Base-by-base conservation (phyloP, 352 stramenopile species). In the Pythium guiyangense region DNA sequence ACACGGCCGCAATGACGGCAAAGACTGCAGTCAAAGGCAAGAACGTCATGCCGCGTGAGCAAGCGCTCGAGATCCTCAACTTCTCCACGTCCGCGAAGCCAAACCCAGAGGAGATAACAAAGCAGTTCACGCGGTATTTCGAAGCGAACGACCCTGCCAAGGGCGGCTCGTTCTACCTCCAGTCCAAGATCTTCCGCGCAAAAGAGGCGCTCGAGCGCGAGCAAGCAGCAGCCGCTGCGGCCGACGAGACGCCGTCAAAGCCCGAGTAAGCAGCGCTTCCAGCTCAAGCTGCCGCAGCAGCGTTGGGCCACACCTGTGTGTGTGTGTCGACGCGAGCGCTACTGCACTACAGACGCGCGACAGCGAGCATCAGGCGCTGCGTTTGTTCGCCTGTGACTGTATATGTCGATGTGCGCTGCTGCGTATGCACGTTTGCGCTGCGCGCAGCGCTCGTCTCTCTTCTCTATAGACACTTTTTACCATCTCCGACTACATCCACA, bases 101-200 rank as follows among this genome's bases (percentile, higher is more conserved):
- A 9, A 77, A 66, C 1, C 52, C 67, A 17, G 79, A 88, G 44
- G 77, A 93, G 50, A 69, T 93, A 34, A 53, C 90, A 51, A 92
- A 95, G 70, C 84, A 93, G 66, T 96, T 92, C 57, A 82, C 86
- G 66, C 71, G 78, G 55, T 92, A 93, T 59, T 95, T 94, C 48
- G 81, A 96, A 61, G 77, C 83, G 12, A 97, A 97, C 61, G 87
- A 96, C 60, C 89, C 90, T 11, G 71, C 74, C 45, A 96, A 95
- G 60, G 90, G 89, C 35, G 90, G 90, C 29, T 97, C 88, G 35
- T 97, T 96, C 67, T 97, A 97, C 65, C 55, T 97, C 46, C 90
- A 97, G 69, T 96, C 86, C 54, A 97, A 97, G 74, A 93, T 97
- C 62, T 97, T 81, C 67, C 76, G 88, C 48, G 89, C 90, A 12